These are phyloP conservation scores for Trichoderma sp. DNA, from an alignment of 2,329 filamentous ascomycete genomes.

Conservation along the genomic window DNA sequence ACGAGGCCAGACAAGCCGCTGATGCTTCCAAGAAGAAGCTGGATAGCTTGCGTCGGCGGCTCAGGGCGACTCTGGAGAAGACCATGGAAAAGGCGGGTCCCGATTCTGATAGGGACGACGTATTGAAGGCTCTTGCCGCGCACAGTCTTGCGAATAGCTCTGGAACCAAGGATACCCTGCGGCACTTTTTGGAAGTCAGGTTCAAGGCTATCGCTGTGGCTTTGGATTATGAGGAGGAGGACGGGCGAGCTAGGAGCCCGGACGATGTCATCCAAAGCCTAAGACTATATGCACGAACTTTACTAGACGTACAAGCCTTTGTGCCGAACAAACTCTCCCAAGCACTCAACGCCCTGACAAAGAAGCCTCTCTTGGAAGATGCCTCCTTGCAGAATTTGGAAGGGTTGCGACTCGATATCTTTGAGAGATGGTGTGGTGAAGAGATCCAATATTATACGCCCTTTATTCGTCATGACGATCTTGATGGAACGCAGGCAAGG, in stretches of 20 bases:
- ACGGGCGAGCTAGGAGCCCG: conserved; percentile 44
- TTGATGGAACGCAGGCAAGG: conserved; percentile 62
- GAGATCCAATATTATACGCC: conserved; percentile 85
- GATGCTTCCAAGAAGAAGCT: conserved; percentile 68
- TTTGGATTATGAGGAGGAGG: conserved; percentile 57
- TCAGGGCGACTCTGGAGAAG: conserved; percentile 71
- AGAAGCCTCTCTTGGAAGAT: conserved; percentile 73
- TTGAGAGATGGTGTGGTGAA: conserved; percentile 78
- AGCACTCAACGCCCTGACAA: conserved; percentile 69
- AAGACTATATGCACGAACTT: conserved; percentile 73
- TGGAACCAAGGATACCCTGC: conserved; percentile 75
- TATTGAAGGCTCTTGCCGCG: conserved; percentile 77
- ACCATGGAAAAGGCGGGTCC: conserved; percentile 67
- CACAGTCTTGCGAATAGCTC: conserved; percentile 82
- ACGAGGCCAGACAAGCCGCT: conserved; percentile 47
- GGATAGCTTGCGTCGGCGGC: conserved; percentile 61
- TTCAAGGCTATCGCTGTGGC: conserved; percentile 67
- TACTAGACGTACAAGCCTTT: conserved; percentile 76
- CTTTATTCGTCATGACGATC: conserved; percentile 81
- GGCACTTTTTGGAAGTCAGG: conserved; percentile 76
- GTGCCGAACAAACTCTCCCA: conserved; percentile 74
- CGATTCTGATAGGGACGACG: conserved; percentile 50
- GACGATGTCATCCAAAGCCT: conserved; percentile 66
- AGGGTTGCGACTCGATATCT: conserved; percentile 75
- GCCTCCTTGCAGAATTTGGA: conserved; percentile 66